Base-by-base conservation (phyloP, 23 red algal species). In the Gracilaria caudata region DNA sequence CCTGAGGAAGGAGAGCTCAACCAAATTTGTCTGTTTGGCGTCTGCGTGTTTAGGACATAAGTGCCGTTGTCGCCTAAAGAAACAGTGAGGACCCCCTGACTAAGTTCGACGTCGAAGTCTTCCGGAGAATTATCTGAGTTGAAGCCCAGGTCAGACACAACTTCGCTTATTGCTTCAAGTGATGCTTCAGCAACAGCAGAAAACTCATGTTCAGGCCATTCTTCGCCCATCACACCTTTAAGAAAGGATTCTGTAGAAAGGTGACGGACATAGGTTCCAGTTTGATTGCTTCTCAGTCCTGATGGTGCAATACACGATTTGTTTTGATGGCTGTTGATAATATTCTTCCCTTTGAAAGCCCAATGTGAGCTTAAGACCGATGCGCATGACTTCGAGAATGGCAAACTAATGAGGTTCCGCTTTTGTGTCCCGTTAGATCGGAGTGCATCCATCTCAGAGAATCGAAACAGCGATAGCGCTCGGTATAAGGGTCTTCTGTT, bases 11-110 rank as follows among this genome's bases (percentile, higher is more conserved):
- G 96, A 20, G 92, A 94, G 30, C 88, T 93, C 17, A 98, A 20
- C 96, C 96, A 98, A 32, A 98, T 95, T 82, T 98, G 96, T 20
- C 96, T 86, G 74, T 98, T 98, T 33, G 96, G 96, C 30, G 92
- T 94, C 78, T 98, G 96, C 19, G 88, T 92, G 77, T 98, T 98
- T 19, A 98, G 56, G 19, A 98, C 96, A 64, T 94, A 94, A 28
- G 72, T 88, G 13, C 91, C 88, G 19, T 55, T 38, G 41, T 47
- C 70, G 20, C 90, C 80, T 33, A 93, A 43, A 33, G 46, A 58
- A 34, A 93, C 72, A 71, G 80, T 84, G 33, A 93, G 33, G 28
- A 93, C 90, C 13, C 90, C 90, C 68, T 80, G 70, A 72, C 73
- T 58, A 39, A 84, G 46, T 39, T 93, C 90, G 57, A 93, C 68